Percentiles rank a stretch among this genome's conserved stretches.
Evolutionary conservation across 257 asterid species (phyloP).

Genomic region (Solanum clarkiae): DNA sequence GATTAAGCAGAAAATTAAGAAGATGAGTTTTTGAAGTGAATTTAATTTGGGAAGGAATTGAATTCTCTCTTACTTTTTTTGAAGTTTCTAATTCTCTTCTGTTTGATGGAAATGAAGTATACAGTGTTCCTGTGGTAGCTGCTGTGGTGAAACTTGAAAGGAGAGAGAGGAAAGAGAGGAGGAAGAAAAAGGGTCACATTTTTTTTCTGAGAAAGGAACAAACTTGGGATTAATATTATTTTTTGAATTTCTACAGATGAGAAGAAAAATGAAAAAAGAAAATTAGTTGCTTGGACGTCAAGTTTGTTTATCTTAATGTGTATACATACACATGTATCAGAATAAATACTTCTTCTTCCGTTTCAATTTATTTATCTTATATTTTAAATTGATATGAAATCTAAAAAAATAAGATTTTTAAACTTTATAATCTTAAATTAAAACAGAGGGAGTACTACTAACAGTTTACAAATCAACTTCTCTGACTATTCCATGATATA

Average conservation of each 20-base stretch:
- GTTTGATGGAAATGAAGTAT: slow-evolving; percentile 7
- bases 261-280: slow-evolving; percentile 5
- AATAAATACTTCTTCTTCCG: neutral
- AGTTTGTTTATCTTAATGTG: slow-evolving; percentile 41
- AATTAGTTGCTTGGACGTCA: slow-evolving; percentile 81
- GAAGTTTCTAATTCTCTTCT: neutral
- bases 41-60: slow-evolving; percentile 27
- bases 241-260: neutral
- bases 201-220: slow-evolving; percentile 14
- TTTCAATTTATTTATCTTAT: neutral
- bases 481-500: neutral
- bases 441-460: neutral
- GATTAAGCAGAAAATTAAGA: neutral
- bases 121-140: neutral
- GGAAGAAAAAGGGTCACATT: neutral
- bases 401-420: neutral
- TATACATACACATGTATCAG: neutral
- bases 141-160: neutral
- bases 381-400: neutral
- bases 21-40: slow-evolving; percentile 4
- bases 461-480: neutral
- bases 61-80: slow-evolving; percentile 4
- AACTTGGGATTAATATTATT: slow-evolving; percentile 3
- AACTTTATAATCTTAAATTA: neutral
- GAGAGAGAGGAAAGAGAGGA: neutral